These are phyloP conservation scores for Achlya hypogyna DNA, from an alignment of 352 stramenopile species.

Conservation along the genomic window DNA sequence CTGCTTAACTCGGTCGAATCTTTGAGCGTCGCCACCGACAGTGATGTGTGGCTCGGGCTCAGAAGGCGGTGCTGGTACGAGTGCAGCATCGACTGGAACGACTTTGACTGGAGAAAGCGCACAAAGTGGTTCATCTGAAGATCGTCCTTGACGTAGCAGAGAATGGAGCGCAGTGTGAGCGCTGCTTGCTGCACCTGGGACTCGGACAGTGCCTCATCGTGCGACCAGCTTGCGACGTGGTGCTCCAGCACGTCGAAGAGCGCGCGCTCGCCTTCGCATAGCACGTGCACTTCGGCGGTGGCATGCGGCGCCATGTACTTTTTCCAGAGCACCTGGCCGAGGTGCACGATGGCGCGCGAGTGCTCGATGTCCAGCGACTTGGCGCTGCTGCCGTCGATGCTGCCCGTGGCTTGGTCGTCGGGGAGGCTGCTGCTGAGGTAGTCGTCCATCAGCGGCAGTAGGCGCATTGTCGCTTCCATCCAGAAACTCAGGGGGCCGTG, in stretches of 20 bases:
- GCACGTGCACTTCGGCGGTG: slow-evolving; percentile 54
- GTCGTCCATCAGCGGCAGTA: slow-evolving; percentile 41
- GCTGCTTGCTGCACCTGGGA: slow-evolving; percentile 34
- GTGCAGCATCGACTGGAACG: slow-evolving; percentile 65
- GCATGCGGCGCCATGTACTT: slow-evolving; percentile 15
- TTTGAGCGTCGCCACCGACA: slow-evolving; percentile 21
- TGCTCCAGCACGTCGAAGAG: slow-evolving; percentile 53
- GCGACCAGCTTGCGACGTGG: not conserved
- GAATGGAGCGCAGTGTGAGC: slow-evolving; percentile 30
- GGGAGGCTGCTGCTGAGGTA: slow-evolving; percentile 14
- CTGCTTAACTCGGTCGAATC: slow-evolving; percentile 6
- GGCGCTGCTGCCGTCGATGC: slow-evolving; percentile 31
- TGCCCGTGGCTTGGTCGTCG: slow-evolving; percentile 29
- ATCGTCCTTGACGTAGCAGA: slow-evolving; percentile 65
- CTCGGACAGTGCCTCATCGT: not conserved
- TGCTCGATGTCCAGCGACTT: slow-evolving; percentile 6
- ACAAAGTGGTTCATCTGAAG: slow-evolving; percentile 83
- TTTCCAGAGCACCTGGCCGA: slow-evolving; percentile 1
- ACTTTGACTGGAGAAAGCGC: slow-evolving; percentile 73
- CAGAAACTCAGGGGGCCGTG: slow-evolving; percentile 74
- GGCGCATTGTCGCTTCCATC: slow-evolving; percentile 71
- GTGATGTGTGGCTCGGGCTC: slow-evolving; percentile 42
- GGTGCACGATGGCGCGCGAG: slow-evolving; percentile 11
- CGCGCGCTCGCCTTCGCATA: slow-evolving; percentile 48
- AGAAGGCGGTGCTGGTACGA: slow-evolving; percentile 69